phyloP scores from a whole-genome alignment of 768 basidiomycete genomes.

The Trametes punicea region DNA sequence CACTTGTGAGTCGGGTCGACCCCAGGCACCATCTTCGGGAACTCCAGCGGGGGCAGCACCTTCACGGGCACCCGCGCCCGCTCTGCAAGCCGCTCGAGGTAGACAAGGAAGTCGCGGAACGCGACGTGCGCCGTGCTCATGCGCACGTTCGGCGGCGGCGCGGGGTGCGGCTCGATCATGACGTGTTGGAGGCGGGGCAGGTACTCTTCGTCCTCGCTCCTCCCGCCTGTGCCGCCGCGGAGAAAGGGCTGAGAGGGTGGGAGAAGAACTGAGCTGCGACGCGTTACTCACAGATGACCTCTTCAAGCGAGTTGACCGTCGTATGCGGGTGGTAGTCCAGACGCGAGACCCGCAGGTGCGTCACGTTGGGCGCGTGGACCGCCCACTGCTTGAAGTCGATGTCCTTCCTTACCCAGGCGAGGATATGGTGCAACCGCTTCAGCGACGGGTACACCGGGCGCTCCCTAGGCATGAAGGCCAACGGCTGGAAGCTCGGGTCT shows the following conservation, averaged over 20 bases:
- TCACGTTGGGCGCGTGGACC: conserved; percentile 13
- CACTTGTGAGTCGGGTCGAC: conserved; percentile 7
- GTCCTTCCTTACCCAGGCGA: conserved; percentile 7
- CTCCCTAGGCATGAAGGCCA: conserved; percentile 4
- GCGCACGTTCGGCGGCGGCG: conserved; percentile 1
- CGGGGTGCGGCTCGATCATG: conserved; percentile 13
- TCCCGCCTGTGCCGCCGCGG: too few species aligned
- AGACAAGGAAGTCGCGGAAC: conserved; percentile 8
- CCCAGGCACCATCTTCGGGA: not conserved
- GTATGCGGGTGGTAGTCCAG: conserved; percentile 6
- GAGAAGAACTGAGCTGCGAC: not conserved
- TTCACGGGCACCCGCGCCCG: conserved; percentile 10
- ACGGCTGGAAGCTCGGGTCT: conserved; percentile 18
- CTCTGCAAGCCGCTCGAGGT: conserved; percentile 1
- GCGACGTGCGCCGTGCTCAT: not conserved
- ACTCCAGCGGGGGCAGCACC: conserved; percentile 5
- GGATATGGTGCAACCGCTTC: conserved; percentile 17
- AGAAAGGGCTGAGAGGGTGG: too few species aligned
- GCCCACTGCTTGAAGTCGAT: conserved; percentile 18
- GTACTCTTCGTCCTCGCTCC: not conserved
- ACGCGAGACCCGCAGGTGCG: conserved; percentile 17
- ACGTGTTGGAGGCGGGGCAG: conserved; percentile 8
- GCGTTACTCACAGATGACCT: conserved; percentile 6
- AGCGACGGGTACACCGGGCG: conserved; percentile 11
- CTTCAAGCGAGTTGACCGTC: conserved; percentile 11